A percentile compares a stretch with the other conserved stretches of the same genome.
These are phyloP conservation scores for Geranomyces michiganensis DNA, from an alignment of 192 early-diverging fungal species.

Conservation along the genomic window DNA sequence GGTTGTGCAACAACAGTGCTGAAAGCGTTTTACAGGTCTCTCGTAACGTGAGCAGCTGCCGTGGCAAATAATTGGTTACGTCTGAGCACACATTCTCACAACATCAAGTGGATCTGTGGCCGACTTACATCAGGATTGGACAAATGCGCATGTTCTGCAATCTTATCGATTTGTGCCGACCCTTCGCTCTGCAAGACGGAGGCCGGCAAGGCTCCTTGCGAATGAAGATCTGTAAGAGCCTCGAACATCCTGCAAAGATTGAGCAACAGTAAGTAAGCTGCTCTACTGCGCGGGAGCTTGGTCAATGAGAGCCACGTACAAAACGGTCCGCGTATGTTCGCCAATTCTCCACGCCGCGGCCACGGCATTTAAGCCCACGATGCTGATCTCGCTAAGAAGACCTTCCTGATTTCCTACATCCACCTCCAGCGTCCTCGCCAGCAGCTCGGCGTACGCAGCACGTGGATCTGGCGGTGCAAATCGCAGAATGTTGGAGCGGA, in stretches of 20 bases:
- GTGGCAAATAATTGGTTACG: background rate
- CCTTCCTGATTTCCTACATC: conserved; percentile 11
- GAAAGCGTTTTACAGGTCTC: conserved; percentile 2
- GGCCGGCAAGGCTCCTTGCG: conserved; percentile 22
- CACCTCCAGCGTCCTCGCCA: background rate
- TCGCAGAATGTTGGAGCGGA: background rate
- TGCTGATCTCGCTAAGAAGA: background rate
- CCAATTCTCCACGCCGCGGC: conserved; percentile 34
- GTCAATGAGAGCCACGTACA: conserved; percentile 15
- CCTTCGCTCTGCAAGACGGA: conserved; percentile 17
- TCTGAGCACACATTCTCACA: conserved; percentile 3
- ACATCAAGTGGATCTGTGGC: background rate
- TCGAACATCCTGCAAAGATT: conserved; percentile 32
- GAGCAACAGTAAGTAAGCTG: background rate
- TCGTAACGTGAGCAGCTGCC: conserved; percentile 27
- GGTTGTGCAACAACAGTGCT: conserved; percentile 17
- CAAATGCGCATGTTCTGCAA: background rate
- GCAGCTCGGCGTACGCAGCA: background rate
- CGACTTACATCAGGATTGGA: conserved; percentile 2
- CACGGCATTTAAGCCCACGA: conserved; percentile 15
- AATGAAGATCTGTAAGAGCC: conserved; percentile 16
- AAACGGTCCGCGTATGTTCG: conserved; percentile 12
- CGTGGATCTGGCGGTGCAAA: conserved; percentile 26
- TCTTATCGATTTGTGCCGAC: background rate
- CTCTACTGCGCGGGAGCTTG: too few relatives aligned